Base-by-base conservation (phyloP, 164 flowering plant genomes). In the Piper longum region DNA sequence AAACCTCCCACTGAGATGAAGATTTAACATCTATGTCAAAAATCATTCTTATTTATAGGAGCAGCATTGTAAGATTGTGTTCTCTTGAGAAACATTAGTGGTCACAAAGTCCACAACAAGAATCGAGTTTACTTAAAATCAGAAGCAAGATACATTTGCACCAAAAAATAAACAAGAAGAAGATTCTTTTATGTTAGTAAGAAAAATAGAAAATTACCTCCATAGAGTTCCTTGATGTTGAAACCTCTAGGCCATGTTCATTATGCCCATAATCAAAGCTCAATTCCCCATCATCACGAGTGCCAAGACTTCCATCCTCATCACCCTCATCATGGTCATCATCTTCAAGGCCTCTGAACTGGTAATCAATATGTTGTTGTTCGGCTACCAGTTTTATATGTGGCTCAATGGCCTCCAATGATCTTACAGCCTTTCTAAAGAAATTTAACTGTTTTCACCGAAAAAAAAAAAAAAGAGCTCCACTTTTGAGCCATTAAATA, bases 331-430 rank as follows among this genome's bases (percentile, higher is more conserved):
- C 84, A 12, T 71, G 78, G 51, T 77, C 79, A 61, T 84, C 85
- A 69, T 87, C 95, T 67, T 87, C 81, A 74, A 87, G 89, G 60
- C 86, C 95, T 61, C 78, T 72, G 72, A 89, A 83, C 16, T 86
- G 83, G 74, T 92, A 89, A 77, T 89, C 95, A 70, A 92, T 92
- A 72, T 92, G 95, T 45, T 84, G 95, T 54, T 70, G 75, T 64
- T 83, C 87, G 39, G 91, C 64, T 16, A 87, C 80, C 56, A 65
- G 71, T 70, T 79, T 77, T 63, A 92, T 86, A 67, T 87, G 85
- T 52, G 95, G 85, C 60, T 89, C 98, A 70, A 89, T 76, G 55
- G 77, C 76, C 77, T 92, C 96, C 41, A 89, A 84, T 59, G 83
- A 81, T 63, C 73, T 79, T 16, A 81, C 73, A 41, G 84, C 88